Evolutionary conservation across 495 filamentous ascomycete genomes (phyloP).

Genomic region (Haplographium delicatum): DNA sequence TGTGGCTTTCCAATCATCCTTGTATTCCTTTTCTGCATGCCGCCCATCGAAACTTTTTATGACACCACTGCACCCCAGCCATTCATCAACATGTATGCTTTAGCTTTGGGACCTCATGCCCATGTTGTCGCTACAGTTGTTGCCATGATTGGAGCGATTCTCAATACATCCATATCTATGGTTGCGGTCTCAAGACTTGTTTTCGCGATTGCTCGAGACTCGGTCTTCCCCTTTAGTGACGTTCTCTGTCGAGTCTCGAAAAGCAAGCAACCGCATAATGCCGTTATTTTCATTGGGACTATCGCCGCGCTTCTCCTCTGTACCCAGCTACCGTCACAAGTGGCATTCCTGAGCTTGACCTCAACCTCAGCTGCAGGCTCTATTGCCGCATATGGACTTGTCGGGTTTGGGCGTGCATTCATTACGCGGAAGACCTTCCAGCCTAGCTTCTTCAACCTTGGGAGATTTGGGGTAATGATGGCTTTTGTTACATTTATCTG

Average conservation of each 20-base stretch:
- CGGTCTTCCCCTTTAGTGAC: conserved; percentile 33
- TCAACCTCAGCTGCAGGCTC: conserved; percentile 35
- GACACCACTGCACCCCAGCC: conserved; percentile 30
- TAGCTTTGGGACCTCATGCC: conserved; percentile 31
- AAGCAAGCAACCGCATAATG: conserved; percentile 34
- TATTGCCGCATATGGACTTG: conserved; percentile 33
- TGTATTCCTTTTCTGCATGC: conserved; percentile 34
- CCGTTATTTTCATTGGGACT: conserved; percentile 31
- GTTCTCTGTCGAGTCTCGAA: conserved; percentile 31
- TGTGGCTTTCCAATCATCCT: conserved; percentile 36
- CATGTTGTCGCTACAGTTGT: conserved; percentile 36
- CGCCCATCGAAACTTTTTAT: conserved; percentile 16
- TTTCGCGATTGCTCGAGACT: conserved; percentile 36
- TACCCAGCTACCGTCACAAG: conserved; percentile 34
- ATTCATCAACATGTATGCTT: conserved; percentile 36
- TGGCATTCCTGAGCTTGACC: conserved; percentile 31
- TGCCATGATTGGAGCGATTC: conserved; percentile 30
- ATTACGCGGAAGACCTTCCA: conserved; percentile 20
- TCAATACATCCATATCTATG: conserved; percentile 36
- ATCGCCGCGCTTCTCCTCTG: conserved; percentile 33
- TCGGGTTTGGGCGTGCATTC: conserved; percentile 32
- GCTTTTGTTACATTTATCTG: conserved; percentile 34
- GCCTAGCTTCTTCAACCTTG: conserved; percentile 29
- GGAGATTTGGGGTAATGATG: conserved; percentile 28
- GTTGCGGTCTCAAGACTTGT: conserved; percentile 36